Percentiles rank a stretch among this genome's conserved stretches.
phyloP scores from a whole-genome alignment of 164 flowering plant species.

The Saururus chinensis region DNA sequence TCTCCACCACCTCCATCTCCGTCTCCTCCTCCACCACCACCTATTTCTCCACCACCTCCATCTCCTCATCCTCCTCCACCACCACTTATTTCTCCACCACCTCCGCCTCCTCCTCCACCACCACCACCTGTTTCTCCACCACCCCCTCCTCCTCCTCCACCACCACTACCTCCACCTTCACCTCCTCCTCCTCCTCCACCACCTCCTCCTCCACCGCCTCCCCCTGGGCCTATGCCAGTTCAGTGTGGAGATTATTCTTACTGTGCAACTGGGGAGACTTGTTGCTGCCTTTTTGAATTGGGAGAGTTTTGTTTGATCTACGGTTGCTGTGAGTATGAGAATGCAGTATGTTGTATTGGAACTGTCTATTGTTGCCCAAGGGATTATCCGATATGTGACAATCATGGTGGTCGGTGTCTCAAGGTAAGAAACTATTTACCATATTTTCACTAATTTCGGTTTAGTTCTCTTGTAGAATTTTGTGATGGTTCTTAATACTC shows the following conservation, averaged over 20 bases:
- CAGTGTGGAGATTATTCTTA: slow-evolving; percentile 54
- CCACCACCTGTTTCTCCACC: no score
- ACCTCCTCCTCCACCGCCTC: not conserved
- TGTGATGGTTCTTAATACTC: not conserved
- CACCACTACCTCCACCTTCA: no score
- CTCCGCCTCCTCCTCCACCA: no score
- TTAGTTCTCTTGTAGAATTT: not conserved
- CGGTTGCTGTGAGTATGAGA: slow-evolving; percentile 60
- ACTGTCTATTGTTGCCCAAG: slow-evolving; percentile 61
- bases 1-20: no score
- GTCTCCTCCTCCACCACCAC: no score
- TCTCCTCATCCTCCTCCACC: no score
- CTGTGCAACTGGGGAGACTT: slow-evolving; percentile 49
- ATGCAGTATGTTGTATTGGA: slow-evolving; percentile 68
- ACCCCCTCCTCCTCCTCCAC: no score
- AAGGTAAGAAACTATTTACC: slow-evolving; percentile 25
- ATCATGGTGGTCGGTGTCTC: slow-evolving; percentile 56
- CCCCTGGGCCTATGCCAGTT: slow-evolving; percentile 36
- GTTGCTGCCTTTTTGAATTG: slow-evolving; percentile 48
- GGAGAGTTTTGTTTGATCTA: slow-evolving; percentile 33
- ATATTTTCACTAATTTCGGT: not conserved
- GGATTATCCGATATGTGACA: slow-evolving; percentile 69
- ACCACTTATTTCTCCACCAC: no score
- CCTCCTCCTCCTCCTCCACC: not conserved
- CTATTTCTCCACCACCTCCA: no score